Base-by-base conservation (phyloP, 129 eudicot genomes). In the Apium graveolens region DNA sequence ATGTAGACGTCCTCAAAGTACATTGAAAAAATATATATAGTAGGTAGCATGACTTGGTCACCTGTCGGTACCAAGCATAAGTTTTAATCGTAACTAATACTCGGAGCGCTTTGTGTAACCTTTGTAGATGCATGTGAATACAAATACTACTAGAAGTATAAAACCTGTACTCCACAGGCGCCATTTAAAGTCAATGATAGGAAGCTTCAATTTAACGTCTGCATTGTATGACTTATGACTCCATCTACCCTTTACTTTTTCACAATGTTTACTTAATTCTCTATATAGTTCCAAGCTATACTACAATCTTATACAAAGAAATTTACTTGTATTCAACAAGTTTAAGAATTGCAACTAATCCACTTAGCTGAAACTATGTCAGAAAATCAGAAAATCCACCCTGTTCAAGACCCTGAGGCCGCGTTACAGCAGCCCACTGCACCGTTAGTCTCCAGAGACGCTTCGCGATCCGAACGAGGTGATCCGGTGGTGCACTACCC, bases 391-490 rank as follows among this genome's bases (percentile, higher is more conserved):
- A 81, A 74, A 78, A 71, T 88, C 63, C 89, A 88, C 69, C 91
- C 91, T 17, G 85, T 82, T 27, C 87, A 76, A 11, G 95, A 86
- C 80, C 89, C 88, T 12, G 93, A 87, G 42, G 82, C 85, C 3
- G 85, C 83, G 39, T 4, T 12, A 42, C 78, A 77, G 12, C 86
- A 82, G 57, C 84, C 97, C 37, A 80, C 96, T 6, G 89, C 83
- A 12, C 96, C 97, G 8, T 79, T 90, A 42, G 88, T 92, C 7
- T 73, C 88, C 37, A 85, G 85, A 48, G 88, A 71, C 55, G 79
- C 91, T 7, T 88, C 86, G 35, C 71, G 86, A 75, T 92, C 97
- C 12, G 96, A 92, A 1, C 62, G 79, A 21, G 93, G 90, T 57
- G 81, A 85, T 29, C 97, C 93, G 27, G 85, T 79, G 63, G 81